Percentiles rank a stretch among this genome's conserved stretches.
Evolutionary conservation across 805 yeast species (phyloP).

Genomic region (Pichia nanzhaoensis): DNA sequence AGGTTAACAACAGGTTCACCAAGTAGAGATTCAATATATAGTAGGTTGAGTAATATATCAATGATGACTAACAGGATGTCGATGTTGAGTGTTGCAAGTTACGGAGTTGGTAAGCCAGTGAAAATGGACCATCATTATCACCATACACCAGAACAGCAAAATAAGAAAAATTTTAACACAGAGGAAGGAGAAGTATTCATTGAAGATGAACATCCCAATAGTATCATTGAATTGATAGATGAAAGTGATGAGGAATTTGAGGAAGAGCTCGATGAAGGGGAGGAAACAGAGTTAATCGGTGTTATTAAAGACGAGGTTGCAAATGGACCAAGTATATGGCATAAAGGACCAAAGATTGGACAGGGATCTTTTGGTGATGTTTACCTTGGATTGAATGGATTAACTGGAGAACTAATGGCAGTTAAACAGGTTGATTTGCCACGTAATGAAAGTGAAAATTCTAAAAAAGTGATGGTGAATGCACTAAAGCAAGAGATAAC

Average conservation of each 20-base stretch:
- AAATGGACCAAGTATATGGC: conserved; percentile 75
- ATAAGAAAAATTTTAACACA: conserved; percentile 22
- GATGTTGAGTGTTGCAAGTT: conserved; percentile 24
- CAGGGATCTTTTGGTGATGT: conserved; percentile 95
- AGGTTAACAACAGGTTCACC: conserved; percentile 2
- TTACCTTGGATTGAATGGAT: conserved; percentile 82
- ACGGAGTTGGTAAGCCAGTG: conserved; percentile 25
- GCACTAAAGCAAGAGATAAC: conserved; percentile 80
- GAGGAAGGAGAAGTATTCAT: conserved; percentile 4
- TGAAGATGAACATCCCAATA: conserved; percentile 24
- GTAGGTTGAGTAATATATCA: conserved; percentile 15
- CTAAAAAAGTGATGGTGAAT: conserved; percentile 49
- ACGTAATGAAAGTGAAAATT: conserved; percentile 26
- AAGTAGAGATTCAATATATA: conserved; percentile 20
- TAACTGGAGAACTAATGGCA: conserved; percentile 95
- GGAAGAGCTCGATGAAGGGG: conserved; percentile 23
- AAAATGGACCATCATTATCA: conserved; percentile 45
- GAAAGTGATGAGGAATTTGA: conserved; percentile 34
- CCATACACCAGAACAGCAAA: conserved; percentile 28
- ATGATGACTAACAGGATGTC: conserved; percentile 18
- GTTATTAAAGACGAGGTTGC: conserved; percentile 33
- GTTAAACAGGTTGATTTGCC: conserved; percentile 87
- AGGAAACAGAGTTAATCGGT: conserved; percentile 29
- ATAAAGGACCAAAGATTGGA: conserved; percentile 88
- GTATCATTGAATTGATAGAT: conserved; percentile 41